Evolutionary conservation across 164 flowering plant genomes (phyloP), one percentile per base, ranked within the genome.

Genomic region (Litsea cubeba): DNA sequence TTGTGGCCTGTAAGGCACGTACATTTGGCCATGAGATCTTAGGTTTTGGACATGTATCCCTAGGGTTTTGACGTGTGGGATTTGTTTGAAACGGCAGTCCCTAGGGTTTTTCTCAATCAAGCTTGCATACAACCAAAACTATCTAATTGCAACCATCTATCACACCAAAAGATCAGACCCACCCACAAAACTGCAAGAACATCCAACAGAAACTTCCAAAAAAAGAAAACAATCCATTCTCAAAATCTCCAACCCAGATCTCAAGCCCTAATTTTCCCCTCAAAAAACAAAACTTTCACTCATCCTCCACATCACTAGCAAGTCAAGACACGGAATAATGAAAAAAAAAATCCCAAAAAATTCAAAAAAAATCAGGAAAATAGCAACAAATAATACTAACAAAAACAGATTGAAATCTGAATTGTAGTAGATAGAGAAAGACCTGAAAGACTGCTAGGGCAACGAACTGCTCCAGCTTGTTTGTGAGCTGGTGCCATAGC

Each of bases 401-500:
- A 65, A 65, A 65, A 20, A 12, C 6, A 25, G 20, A 28, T 25
- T 15, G 7, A 65, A 25, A 26, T 11, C 46, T 35, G 12, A 35
- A 35, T 18, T 40, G 51, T 30, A 5, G 6, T 20, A 68, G 50
- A 35, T 23, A 40, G 8, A 20, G 23, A 18, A 68, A 20, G 25
- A 84, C 95, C 92, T 91, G 95, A 70, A 88, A 84, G 35, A 88
- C 91, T 46, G 98, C 85, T 65, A 87, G 97, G 72, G 98, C 87
- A 50, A 93, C 87, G 83, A 95, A 95, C 82, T 93, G 94, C 65
- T 95, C 98, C 72, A 95, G 95, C 85, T 92, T 91, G 76, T 84
- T 86, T 46, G 99, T 89, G 73, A 95, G 99, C 82, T 93, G 98
- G 71, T 95, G 97, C 99, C 99, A 95, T 8, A 93, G 94, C 90